Evolutionary conservation across 2,329 filamentous ascomycete genomes (phyloP).

Genomic region (Capronia coronata): DNA sequence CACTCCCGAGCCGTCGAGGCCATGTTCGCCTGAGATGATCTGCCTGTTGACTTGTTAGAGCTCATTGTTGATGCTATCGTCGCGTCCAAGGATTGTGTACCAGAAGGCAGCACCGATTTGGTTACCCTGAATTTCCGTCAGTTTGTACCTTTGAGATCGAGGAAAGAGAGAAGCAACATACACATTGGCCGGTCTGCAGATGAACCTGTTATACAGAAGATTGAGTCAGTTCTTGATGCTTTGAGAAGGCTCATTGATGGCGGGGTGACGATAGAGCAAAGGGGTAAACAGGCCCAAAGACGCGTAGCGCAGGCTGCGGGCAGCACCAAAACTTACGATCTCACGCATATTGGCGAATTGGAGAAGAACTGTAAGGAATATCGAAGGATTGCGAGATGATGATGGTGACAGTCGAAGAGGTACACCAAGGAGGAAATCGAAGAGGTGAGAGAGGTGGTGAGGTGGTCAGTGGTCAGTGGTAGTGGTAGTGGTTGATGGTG

Average conservation of each 20-base stretch:
- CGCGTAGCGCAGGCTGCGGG: constrained; percentile 32
- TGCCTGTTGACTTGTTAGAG: constrained; percentile 54
- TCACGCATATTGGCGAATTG: constrained; percentile 58
- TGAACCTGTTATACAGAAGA: constrained; percentile 66
- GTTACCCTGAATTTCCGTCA: constrained; percentile 67
- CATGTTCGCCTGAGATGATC: constrained; percentile 83
- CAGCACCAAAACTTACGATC: constrained; percentile 52
- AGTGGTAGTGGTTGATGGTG: constrained; percentile 5
- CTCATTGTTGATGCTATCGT: constrained; percentile 11
- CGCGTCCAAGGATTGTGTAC: constrained; percentile 45
- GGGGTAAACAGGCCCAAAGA: constrained; percentile 33
- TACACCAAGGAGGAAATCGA: neutral
- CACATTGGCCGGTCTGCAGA: constrained; percentile 99
- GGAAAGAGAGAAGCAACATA: constrained; percentile 49
- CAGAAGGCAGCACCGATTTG: constrained; percentile 99
- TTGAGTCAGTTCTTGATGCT: constrained; percentile 53
- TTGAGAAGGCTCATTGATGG: constrained; percentile 18
- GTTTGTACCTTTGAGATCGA: constrained; percentile 32
- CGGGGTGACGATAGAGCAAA: constrained; percentile 30
- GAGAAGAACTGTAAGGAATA: constrained; percentile 6
- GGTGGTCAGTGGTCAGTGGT: too few relatives aligned
- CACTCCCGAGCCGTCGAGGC: constrained; percentile 95
- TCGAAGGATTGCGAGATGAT: constrained; percentile 8
- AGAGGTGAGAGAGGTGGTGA: neutral
- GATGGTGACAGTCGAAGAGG: constrained; percentile 9